Base-by-base conservation (phyloP, 306 rosid genomes). In the Fragaria ananassa region DNA sequence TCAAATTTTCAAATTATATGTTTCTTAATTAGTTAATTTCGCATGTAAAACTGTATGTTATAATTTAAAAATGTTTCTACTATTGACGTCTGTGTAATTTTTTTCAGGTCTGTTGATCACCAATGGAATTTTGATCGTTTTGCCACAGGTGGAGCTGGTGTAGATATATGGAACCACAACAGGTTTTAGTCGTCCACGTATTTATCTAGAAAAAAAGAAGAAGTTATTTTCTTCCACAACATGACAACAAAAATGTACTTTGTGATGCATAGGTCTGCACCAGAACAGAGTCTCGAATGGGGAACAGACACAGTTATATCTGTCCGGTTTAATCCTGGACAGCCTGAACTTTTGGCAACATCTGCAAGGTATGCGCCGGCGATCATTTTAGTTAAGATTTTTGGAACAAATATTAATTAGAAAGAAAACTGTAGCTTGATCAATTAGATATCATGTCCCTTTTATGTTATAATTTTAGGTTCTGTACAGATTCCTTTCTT, bases 81-180 rank as follows among this genome's bases (percentile, higher is more conserved):
- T 35, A 31, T 72, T 51, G 45, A 70, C 31, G 53, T 70, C 51
- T 76, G 12, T 39, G 23, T 73, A 76, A 47, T 68, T n/a, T 56
- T 77, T 78, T 80, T 41, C 76, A 95, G 98, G 91, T 91, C 90
- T 72, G 96, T 45, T 81, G 99, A 95, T 88, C 97, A 95, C 71
- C 96, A 92, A 79, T 90, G 97, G 97, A 88, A 90, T 11, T 91
- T 86, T 31, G 89, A 89, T 82, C 87, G 79, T 78, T 95, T 95
- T 89, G 98, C 99, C 54, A 95, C 99, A 8, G 97, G 86, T 75
- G 97, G 99, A 58, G 96, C 97, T 41, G 93, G 89, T 84, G 89
- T 95, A 62, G 91, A 90, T 76, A 80, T 95, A 69, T 95, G 99
- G 99, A 93, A 88, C 74, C 97, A 88, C 76, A 95, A 89, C 85